Evolutionary conservation across 164 flowering plant species (phyloP), one percentile per base, ranked within the genome.

Genomic region (Berberis thunbergii): DNA sequence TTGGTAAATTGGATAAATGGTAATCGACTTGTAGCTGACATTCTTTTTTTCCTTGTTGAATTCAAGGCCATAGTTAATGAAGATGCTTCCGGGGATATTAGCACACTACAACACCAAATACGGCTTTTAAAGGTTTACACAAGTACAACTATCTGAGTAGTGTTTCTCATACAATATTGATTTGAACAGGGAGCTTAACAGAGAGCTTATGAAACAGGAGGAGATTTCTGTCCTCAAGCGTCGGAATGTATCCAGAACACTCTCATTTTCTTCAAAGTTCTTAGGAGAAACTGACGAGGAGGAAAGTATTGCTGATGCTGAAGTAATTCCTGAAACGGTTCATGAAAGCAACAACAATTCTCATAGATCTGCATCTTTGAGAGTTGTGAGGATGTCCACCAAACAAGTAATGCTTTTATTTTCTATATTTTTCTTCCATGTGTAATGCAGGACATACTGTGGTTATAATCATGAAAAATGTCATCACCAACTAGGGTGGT

Each of bases 31-130:
- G 4, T 62, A 59, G 58, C 66, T 71, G 46, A 67, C 41, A 26
- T 46, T 38, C 38, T 49, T 46, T 44, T 43, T 53, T 65, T 52
- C 7, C 3, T 26, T 26, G 55, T 62, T 45, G 57, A 65, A 45
- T 60, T 61, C 56, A 67, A 95, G 99, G 98, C 99, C 71, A 85
- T 95, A 64, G 88, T 95, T 13, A 95, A 95, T 76, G 99, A 95
- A 76, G 99, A 91, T 79, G 77, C 97, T 59, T 88, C 95, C 3
- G 92, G 96, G 62, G 96, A 95, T 79, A 85, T 95, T 46, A 40
- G 67, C 64, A 89, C 86, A 45, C 75, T 95, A 55, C 94, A 84
- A 61, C 82, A 78, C 59, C 89, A 88, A 75, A 89, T 95, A 75
- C 76, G 74, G 13, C 76, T 91, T 69, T 75, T 95, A 61, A 88